Evolutionary conservation across 257 asterid genomes (phyloP), one percentile per base, ranked within the genome.

Genomic region (Scutellaria baicalensis): DNA sequence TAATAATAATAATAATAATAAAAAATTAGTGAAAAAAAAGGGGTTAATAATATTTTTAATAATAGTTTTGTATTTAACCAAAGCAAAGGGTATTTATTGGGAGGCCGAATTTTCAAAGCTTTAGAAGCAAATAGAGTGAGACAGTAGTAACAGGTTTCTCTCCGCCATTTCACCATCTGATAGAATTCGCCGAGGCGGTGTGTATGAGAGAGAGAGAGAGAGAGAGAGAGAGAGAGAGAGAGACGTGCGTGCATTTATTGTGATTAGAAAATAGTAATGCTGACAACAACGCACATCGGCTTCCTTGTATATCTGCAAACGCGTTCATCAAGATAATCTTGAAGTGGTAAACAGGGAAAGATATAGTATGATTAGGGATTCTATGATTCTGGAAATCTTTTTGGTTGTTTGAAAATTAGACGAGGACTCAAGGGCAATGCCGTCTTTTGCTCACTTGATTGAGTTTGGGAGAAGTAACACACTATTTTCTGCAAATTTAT

Each of bases 371-470:
- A 55, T 27, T 27, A 5, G 33, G 33, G 33, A 27, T 27, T 27
- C 33, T 27, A 27, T 27, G 0, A 27, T 27, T 27, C 33, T 27
- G 33, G 5, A 27, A 27, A 27, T 27, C 33, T 27, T 27, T 27
- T 27, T 27, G 33, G 5, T 27, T 2, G 14, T 70, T 17, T 16
- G 49, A 50, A 5, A 51, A 50, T 61, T 40, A 8, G 64, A 23
- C 36, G 47, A 23, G 54, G 69, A 38, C 13, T 52, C 35, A 5
- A 62, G 76, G 70, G 64, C 47, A 71, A 20, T 71, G 33, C 36
- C 48, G 76, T 39, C 76, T n/a, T n/a, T n/a, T n/a, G n/a, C n/a
- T n/a, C n/a, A n/a, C n/a, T n/a, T n/a, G n/a, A n/a, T n/a, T n/a
- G n/a, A 2, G 49, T 18, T 44, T 13, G 56, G 21, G 58, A 27